phyloP scores from a whole-genome alignment of 2,329 filamentous ascomycete genomes.

The Pestalotiopsis fici region DNA sequence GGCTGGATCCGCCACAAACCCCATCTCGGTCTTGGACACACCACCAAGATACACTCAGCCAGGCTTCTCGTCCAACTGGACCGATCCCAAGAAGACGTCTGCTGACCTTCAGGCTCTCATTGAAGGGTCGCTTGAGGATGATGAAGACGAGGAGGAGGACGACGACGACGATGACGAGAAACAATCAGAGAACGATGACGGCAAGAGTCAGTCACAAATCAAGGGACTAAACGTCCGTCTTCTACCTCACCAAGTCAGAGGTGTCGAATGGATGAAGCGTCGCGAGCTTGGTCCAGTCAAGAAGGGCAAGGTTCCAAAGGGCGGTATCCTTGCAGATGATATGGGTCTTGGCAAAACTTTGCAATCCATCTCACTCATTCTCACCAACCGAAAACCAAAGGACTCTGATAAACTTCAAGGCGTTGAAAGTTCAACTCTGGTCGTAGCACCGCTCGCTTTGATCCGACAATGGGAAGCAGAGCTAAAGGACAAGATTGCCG shows the following conservation, averaged over 20 bases:
- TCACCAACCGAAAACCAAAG: conserved; percentile 76
- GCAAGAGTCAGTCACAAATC: conserved; percentile 58
- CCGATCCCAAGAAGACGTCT: conserved; percentile 70
- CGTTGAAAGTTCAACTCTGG: conserved; percentile 78
- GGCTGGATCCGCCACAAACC: conserved; percentile 26
- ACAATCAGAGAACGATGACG: conserved; percentile 43
- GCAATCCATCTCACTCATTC: conserved; percentile 85
- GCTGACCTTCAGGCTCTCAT: conserved; percentile 81
- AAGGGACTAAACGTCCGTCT: conserved; percentile 86
- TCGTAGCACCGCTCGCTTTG: conserved; percentile 88
- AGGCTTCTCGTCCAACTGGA: conserved; percentile 58
- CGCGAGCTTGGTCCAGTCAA: conserved; percentile 87
- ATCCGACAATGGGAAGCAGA: conserved; percentile 98
- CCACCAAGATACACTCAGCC: conserved; percentile 33
- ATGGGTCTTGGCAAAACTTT: conserved; percentile 98
- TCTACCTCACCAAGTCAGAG: conserved; percentile 91
- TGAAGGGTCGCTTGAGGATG: conserved; percentile 78
- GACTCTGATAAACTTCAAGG: conserved; percentile 49
- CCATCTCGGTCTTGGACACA: conserved; percentile 26
- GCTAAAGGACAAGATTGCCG: conserved; percentile 78
- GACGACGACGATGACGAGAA: conserved; percentile 10
- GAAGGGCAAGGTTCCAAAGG: conserved; percentile 79
- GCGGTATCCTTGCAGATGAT: conserved; percentile 93
- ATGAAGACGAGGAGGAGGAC: conserved; percentile 44
- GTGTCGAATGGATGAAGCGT: conserved; percentile 92